phyloP scores from a whole-genome alignment of 208 protist genomes.

The Trichomonas gallinae region DNA sequence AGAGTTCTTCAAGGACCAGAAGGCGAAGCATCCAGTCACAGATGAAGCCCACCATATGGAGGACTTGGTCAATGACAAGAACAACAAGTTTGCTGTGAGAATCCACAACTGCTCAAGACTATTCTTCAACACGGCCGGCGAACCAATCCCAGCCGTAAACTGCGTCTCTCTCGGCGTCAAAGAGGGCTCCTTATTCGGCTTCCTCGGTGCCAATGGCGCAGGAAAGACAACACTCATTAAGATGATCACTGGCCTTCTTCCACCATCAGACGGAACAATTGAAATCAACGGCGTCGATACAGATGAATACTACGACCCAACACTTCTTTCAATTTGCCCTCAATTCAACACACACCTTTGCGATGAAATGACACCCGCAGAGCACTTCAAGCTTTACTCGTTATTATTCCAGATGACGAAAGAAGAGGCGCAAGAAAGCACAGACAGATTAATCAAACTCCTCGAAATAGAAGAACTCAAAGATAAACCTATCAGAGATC shows the following conservation, averaged over 20 bases:
- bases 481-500: not conserved
- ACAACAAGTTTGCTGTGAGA: not conserved
- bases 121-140: not conserved
- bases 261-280: constrained; percentile 21
- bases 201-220: constrained; percentile 24
- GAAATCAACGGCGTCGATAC: not conserved
- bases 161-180: not conserved
- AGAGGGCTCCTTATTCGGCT: not conserved
- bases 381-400: not conserved
- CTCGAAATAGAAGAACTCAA: not conserved
- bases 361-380: not conserved
- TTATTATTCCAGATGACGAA: not conserved
- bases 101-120: not conserved
- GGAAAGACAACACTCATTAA: constrained; percentile 31
- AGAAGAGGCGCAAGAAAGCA: not conserved
- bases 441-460: not conserved
- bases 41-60: not conserved
- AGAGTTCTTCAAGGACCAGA: not conserved
- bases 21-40: not conserved
- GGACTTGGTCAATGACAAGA: not conserved
- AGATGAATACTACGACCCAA: not conserved
- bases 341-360: not conserved
- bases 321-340: not conserved
- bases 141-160: not conserved
- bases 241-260: constrained; percentile 22